Base-by-base conservation (phyloP, 2,329 filamentous ascomycete species). In the Aspergillus sp. region DNA sequence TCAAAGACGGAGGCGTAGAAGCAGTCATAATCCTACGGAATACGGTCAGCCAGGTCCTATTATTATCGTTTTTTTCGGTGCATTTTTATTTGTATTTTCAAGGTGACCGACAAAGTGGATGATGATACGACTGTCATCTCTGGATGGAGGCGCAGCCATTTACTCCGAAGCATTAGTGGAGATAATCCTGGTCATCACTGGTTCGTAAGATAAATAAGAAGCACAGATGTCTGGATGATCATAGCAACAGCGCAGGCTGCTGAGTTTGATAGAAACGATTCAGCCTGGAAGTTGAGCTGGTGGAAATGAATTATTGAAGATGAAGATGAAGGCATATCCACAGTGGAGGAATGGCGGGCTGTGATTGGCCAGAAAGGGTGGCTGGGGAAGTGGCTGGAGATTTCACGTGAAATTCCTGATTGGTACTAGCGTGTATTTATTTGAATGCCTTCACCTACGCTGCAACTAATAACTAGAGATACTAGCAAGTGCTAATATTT, bases 1-100 rank as follows among this genome's bases (percentile, higher is more conserved):
- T 96, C 90, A 54, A 93, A 85, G 7, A 93, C 90, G 39, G 89
- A 88, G 19, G 90, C 90, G 65, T 97, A 97, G 73, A 97, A 97
- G 72, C 88, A 95, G 71, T 74, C 71, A 58, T 73, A 74, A 53
- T 74, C 71, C 69, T 71, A 42, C 19, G 2, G 19, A 19, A 19
- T 19, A 19, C 19, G 19, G 19, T 19, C 19, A 19, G 19, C 19
- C 19, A 19, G 4, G 27, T 9, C 35, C 13, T n/a, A 11, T 51
- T 38, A 43, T 44, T 45, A 36, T 40, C 27, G 36, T 37, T 44
- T n/a, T n/a, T 2, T 19, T 19, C 19, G 19, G 19, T 19, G 19
- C 19, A 19, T 19, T 19, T 19, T 19, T 19, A 19, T 19, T 19
- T 19, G 19, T 19, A 19, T 19, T 19, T 19, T 19, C 27, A 28